Conservation (phyloP, 768 basidiomycete genomes). For the Lactarius akahatsu region DNA sequence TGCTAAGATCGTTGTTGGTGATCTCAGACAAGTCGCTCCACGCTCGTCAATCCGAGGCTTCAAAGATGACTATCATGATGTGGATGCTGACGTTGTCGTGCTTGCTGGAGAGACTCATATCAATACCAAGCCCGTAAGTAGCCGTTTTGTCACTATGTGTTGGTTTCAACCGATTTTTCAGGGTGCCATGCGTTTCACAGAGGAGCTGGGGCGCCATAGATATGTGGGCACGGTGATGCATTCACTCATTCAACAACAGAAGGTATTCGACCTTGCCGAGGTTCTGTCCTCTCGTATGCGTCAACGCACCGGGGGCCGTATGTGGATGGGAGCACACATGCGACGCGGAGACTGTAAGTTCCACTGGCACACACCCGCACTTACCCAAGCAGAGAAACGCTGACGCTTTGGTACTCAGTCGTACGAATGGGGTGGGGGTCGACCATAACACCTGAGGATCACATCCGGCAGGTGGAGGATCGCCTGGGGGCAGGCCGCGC, state of each 20-base stretch:
- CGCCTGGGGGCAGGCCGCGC: slow-evolving; percentile 34
- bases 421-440: slow-evolving; percentile 38
- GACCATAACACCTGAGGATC: slow-evolving; percentile 38
- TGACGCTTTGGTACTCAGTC: slow-evolving; percentile 26
- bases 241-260: background rate
- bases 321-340: slow-evolving; percentile 47
- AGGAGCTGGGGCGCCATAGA: background rate
- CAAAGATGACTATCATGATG: slow-evolving; percentile 40
- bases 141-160: slow-evolving; percentile 12
- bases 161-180: background rate
- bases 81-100: slow-evolving; percentile 41
- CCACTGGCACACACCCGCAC: background rate
- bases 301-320: slow-evolving; percentile 35
- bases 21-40: slow-evolving; percentile 39
- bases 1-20: slow-evolving; percentile 43
- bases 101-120: slow-evolving; percentile 45
- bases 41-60: slow-evolving; percentile 42
- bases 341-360: slow-evolving; percentile 44
- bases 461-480: slow-evolving; percentile 38
- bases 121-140: slow-evolving; percentile 41
- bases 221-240: slow-evolving; percentile 21
- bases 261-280: slow-evolving; percentile 36
- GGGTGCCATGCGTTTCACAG: slow-evolving; percentile 29
- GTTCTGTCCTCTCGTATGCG: slow-evolving; percentile 38
- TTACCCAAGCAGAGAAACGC: background rate